Percentiles rank a stretch among this genome's conserved stretches.
Conservation (phyloP, 2,329 filamentous ascomycete genomes). For the Rutstroemia sp. region DNA sequence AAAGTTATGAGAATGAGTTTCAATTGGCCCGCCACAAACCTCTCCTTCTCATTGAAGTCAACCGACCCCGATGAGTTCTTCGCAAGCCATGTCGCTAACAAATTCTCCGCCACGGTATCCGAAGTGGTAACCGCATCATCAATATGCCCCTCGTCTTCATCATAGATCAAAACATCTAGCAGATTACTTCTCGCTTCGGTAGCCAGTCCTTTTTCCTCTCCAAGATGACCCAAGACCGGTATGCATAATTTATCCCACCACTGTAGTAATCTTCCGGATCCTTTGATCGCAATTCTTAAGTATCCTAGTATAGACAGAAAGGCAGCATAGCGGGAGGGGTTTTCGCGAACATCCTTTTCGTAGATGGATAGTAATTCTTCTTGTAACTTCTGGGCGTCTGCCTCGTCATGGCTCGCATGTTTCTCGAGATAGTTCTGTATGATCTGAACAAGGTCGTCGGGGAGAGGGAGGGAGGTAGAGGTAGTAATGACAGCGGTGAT, state of each 20-base stretch:
- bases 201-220: conserved; percentile 55
- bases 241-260: conserved; percentile 64
- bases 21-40: conserved; percentile 37
- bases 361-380: conserved; percentile 65
- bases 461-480: conserved; percentile 49
- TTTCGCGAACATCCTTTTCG: conserved; percentile 52
- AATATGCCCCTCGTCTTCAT: conserved; percentile 47
- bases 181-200: conserved; percentile 58
- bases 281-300: conserved; percentile 56
- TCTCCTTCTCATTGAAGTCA: conserved; percentile 36
- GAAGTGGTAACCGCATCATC: conserved; percentile 37
- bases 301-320: conserved; percentile 62
- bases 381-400: conserved; percentile 61
- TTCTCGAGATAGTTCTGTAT: conserved; percentile 63
- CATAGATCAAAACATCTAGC: conserved; percentile 55
- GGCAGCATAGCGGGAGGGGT: conserved; percentile 49
- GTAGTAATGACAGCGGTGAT: conserved; percentile 43
- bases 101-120: conserved; percentile 47
- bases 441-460: conserved; percentile 53
- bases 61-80: conserved; percentile 33
- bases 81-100: conserved; percentile 51
- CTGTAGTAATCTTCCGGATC: conserved; percentile 53
- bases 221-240: conserved; percentile 48
- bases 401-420: conserved; percentile 60
- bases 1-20: conserved; percentile 35